These are phyloP conservation scores for Podila epigama DNA, from an alignment of 192 early-diverging fungal species.

Conservation along the genomic window DNA sequence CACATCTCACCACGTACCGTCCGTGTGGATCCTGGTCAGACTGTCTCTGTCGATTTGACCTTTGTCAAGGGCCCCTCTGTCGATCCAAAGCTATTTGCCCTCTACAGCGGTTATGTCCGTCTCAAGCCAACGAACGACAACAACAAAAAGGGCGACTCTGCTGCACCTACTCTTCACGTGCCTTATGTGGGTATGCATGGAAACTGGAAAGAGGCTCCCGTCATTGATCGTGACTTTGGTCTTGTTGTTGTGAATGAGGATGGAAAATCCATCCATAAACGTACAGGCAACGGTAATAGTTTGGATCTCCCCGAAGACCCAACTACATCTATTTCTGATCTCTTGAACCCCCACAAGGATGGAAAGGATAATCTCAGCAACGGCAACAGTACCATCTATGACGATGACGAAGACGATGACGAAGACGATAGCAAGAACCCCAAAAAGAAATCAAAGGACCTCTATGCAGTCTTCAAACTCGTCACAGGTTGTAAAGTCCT, in stretches of 20 bases:
- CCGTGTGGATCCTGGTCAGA: constrained; percentile 13
- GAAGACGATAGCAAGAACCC: background rate
- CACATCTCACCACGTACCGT: constrained; percentile 2
- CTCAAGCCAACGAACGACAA: background rate
- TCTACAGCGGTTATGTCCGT: constrained; percentile 1
- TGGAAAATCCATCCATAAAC: background rate
- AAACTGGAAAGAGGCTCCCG: background rate
- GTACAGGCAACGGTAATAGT: background rate
- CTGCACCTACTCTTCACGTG: background rate
- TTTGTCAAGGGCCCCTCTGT: constrained; percentile 21
- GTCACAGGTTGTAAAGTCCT: background rate
- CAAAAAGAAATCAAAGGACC: no score
- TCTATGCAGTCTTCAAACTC: background rate
- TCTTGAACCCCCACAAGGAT: background rate
- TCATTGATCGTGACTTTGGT: constrained; percentile 4
- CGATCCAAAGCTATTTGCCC: constrained; percentile 33
- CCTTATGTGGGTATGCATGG: constrained; percentile 28
- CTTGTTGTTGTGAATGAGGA: background rate
- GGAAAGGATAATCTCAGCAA: background rate
- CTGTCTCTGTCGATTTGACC: constrained; percentile 11
- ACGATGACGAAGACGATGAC: background rate
- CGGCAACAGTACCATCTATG: no score
- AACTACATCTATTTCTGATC: background rate
- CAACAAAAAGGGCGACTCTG: background rate
- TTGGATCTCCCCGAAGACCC: background rate